phyloP scores from a whole-genome alignment of 805 yeast genomes.

The Scheffersomyces stipitis region DNA sequence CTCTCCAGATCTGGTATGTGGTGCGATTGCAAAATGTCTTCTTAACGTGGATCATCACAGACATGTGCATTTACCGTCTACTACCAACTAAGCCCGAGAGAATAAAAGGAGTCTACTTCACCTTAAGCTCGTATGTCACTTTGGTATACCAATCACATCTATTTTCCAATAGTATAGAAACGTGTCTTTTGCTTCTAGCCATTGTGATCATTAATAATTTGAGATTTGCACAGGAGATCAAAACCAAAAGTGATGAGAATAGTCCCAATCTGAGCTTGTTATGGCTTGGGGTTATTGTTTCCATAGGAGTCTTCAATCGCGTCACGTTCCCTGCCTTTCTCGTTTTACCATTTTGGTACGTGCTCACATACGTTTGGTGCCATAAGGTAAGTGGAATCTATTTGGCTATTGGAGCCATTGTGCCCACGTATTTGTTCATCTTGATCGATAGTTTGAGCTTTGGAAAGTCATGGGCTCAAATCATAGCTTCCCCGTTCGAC shows the following conservation, averaged over 20 bases:
- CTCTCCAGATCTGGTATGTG: slow-evolving; percentile 52
- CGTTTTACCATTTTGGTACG: slow-evolving; percentile 54
- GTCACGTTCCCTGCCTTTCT: slow-evolving; percentile 80
- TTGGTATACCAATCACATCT: slow-evolving; percentile 82
- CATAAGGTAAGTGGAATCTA: slow-evolving; percentile 35
- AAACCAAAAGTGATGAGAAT: slow-evolving; percentile 8
- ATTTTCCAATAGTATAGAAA: slow-evolving; percentile 86
- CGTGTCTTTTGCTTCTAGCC: slow-evolving; percentile 49
- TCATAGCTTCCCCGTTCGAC: slow-evolving; percentile 9
- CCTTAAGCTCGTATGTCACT: slow-evolving; percentile 66
- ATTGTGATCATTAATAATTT: slow-evolving; percentile 51
- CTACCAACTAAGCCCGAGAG: slow-evolving; percentile 51
- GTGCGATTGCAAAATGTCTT: slow-evolving; percentile 51
- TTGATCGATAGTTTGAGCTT: slow-evolving; percentile 55
- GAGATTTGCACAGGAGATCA: slow-evolving; percentile 17
- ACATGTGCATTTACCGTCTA: slow-evolving; percentile 46
- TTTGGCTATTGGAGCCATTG: slow-evolving; percentile 24
- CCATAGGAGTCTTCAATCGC: slow-evolving; percentile 80
- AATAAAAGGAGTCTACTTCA: slow-evolving; percentile 47
- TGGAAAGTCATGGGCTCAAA: slow-evolving; percentile 5
- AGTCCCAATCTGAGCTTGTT: slow-evolving; percentile 8
- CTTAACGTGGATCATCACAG: slow-evolving; percentile 36
- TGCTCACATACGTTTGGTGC: slow-evolving; percentile 42
- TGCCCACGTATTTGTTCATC: slow-evolving; percentile 40
- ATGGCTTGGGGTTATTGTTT: slow-evolving; percentile 48